Conservation (phyloP, 2,329 filamentous ascomycete genomes). For the Cercospora canescens region DNA sequence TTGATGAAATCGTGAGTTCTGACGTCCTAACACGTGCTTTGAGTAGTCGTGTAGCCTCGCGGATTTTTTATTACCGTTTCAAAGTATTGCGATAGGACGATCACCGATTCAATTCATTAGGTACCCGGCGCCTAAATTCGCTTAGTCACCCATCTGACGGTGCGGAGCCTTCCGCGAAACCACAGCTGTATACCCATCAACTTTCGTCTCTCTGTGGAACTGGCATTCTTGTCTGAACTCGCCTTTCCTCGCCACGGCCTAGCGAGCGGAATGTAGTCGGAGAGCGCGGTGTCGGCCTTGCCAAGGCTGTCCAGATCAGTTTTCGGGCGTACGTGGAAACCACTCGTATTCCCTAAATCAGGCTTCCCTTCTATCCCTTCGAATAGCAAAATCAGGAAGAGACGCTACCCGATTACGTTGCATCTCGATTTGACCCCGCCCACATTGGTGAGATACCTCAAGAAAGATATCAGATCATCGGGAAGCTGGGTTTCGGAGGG, state of each 20-base stretch:
- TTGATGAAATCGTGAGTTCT: no score
- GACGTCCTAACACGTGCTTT: no score
- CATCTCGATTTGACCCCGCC: constrained; percentile 10
- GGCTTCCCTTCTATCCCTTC: not conserved
- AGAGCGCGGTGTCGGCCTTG: not conserved
- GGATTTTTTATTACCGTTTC: no score
- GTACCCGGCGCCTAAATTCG: not conserved
- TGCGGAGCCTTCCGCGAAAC: not conserved
- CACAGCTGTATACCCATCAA: not conserved
- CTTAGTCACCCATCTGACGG: not conserved
- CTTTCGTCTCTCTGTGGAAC: not conserved
- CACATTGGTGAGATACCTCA: constrained; percentile 6
- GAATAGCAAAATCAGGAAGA: constrained; percentile 9
- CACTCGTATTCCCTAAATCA: not conserved
- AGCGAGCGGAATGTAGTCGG: not conserved
- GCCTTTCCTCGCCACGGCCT: not conserved
- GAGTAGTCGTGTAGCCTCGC: no score
- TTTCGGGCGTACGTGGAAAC: not conserved
- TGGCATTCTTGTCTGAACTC: not conserved
- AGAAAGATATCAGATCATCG: constrained; percentile 9
- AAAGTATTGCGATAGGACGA: no score
- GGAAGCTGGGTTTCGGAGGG: constrained; percentile 15
- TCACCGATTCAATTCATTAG: no score
- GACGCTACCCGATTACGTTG: constrained; percentile 8
- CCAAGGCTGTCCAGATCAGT: not conserved